Base-by-base conservation (phyloP, 75 land plant species). In the Picea sitchensis region DNA sequence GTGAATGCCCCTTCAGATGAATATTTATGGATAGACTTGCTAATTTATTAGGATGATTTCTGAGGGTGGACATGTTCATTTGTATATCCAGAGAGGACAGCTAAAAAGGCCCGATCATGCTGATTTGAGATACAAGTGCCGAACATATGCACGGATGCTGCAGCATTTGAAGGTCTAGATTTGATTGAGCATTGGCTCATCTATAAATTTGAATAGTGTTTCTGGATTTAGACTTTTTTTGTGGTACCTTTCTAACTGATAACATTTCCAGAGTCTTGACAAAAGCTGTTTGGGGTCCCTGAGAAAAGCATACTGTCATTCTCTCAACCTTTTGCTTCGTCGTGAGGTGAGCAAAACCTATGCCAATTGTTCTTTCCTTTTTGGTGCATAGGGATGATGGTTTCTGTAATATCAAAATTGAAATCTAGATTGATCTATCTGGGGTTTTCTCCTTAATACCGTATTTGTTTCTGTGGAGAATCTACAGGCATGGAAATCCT, bases 91-190 rank as follows among this genome's bases (percentile, higher is more conserved):
- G 98, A 87, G 88, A 75, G 99, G 98, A 71, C 96, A 95, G 80
- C 80, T 97, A 77, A 97, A 97, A 83, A 91, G 98, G 79, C 99
- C 99, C 67, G 99, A 97, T 83, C 99, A 97, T 90, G 98, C 99
- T 62, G 99, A 95, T 79, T 82, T 97, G 71, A 84, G 98, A 59
- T 95, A 90, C 79, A 95, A 93, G 79, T 97, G 98, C 88, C 89
- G 99, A 87, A 97, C 96, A 64, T 97, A 97, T 86, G 99, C 99
- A 77, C 87, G 98, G 9, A 90, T 97, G 89, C 78, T 97, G 77
- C 99, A 93, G 79, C 99, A 97, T 71, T 80, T 97, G 77, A 97
- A 97, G 98, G 99, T 95, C 38, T 41, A 68, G 36, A 58, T 13
- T 62, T 38, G 17, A 4, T 79, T 60, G 15, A 41, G 26, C 59